Base-by-base conservation (phyloP, 805 yeast species). In the Starmerella vitae region DNA sequence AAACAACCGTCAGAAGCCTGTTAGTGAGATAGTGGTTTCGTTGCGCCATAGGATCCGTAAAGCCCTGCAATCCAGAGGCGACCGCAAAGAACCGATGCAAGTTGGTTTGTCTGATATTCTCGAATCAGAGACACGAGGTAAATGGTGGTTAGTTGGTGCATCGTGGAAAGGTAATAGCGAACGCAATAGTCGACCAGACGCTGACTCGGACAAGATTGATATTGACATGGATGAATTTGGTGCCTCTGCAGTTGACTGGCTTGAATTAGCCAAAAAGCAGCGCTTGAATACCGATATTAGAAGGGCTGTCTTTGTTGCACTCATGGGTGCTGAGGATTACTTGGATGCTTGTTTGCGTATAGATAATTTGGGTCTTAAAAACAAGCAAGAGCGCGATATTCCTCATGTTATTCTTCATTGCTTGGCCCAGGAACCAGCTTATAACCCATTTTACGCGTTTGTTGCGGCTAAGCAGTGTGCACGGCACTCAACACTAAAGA, bases 141-240 rank as follows among this genome's bases (percentile, higher is more conserved):
- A 88, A 60, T 91, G 99, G 99, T 91, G 99, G 99, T 66, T 91
- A 24, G 88, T 91, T 22, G 99, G 99, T 36, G 82, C 97, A 1
- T 94, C 98, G 0, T 91, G 96, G 95, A 82, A 75, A 53, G 95
- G 94, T 3, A 62, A 65, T 39, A 66, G 60, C 32, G n/a, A 32
- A 6, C 6, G 21, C 7, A 7, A 20, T 6, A 31, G 33, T 4
- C 26, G 36, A 5, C 56, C 50, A 4, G 45, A 49, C 6, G 56
- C 56, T 3, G 20, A 34, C 4, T 48, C 14, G 43, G 53, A 55
- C 2, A 65, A 64, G 31, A 54, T 74, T 41, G 72, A 71, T 45
- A 85, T 75, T 41, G 61, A 78, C 8, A 61, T 78, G 12, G 72
- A 79, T 0, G 84, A 76, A 49, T 24, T 41, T 12, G 45, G 41